Conservation (phyloP, 2,329 filamentous ascomycete genomes). For the Colletotrichum echinochloae region DNA sequence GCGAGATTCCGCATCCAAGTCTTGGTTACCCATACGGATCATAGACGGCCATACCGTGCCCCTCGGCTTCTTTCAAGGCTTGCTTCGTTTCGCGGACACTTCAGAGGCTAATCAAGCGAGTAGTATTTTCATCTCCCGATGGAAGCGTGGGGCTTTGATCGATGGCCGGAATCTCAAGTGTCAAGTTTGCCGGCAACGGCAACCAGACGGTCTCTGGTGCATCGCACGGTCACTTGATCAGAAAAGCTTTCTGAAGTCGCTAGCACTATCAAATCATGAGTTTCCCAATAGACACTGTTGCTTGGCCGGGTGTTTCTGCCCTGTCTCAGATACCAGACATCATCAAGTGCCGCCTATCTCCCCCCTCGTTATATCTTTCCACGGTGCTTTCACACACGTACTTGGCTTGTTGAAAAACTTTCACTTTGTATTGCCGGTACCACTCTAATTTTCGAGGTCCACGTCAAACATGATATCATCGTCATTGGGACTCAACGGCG, state of each 20-base stretch:
- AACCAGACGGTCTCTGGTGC: background rate
- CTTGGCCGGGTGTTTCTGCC: background rate
- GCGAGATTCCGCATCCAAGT: background rate
- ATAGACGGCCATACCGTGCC: slow-evolving; percentile 16
- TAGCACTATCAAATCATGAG: background rate
- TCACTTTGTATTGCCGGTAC: too few relatives aligned
- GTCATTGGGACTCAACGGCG: too few relatives aligned
- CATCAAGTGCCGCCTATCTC: background rate
- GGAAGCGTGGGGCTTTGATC: background rate
- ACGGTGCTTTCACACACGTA: background rate
- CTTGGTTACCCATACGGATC: slow-evolving; percentile 23
- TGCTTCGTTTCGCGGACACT: background rate
- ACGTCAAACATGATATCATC: background rate
- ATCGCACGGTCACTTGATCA: background rate
- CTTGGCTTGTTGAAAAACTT: background rate
- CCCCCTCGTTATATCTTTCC: background rate
- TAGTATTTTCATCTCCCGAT: background rate
- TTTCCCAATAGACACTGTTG: background rate
- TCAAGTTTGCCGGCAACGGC: background rate
- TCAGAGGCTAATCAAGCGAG: background rate
- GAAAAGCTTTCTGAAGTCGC: background rate
- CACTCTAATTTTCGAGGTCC: background rate
- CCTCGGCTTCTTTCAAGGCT: slow-evolving; percentile 7
- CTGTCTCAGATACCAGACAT: background rate
- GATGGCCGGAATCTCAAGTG: background rate